Evolutionary conservation across 441 rosid genomes (phyloP), one percentile per base, ranked within the genome.

Genomic region (Erysimum pusillum): DNA sequence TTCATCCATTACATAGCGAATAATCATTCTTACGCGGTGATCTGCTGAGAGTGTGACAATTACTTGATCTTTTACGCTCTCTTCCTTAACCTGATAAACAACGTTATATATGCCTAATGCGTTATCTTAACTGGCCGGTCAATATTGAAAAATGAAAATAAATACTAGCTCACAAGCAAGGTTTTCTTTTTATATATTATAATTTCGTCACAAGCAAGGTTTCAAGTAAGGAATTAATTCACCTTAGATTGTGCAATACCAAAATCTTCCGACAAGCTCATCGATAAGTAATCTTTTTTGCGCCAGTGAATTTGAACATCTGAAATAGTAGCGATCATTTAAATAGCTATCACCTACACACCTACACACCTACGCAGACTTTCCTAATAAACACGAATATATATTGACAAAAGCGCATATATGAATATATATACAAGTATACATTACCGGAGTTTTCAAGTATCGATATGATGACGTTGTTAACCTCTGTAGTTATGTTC

Each of bases 241-340:
- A 42, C 15, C 46, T 13, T 42, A 42, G 15, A 13, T 6, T 42
- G 15, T 42, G 46, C 46, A 13, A 5, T 42, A 42, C 6, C 46
- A 42, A 42, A 42, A 42, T 42, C 46, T 13, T 42, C 46, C 46
- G 2, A 42, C 46, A 42, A 42, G 46, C 46, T 13, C 46, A 13
- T 42, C 46, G 46, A 42, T 42, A 42, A 42, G 46, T 42, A 42
- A 42, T 12, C 15, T 1, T 13, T 42, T 42, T 42, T 12, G 46
- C n/a, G 46, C 46, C 46, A 42, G 46, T 42, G 46, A 42, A 42
- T 42, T 42, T 42, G 46, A 42, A 42, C 46, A 42, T 42, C 46
- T 42, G 46, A 5, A 42, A 13, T 42, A 42, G 46, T 0, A 13
- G 7, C 15, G 2, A 5, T 12, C 39, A 36, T 36, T 36, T 36